Conservation (phyloP, 768 basidiomycete genomes). For the Russula griseocarnosa region DNA sequence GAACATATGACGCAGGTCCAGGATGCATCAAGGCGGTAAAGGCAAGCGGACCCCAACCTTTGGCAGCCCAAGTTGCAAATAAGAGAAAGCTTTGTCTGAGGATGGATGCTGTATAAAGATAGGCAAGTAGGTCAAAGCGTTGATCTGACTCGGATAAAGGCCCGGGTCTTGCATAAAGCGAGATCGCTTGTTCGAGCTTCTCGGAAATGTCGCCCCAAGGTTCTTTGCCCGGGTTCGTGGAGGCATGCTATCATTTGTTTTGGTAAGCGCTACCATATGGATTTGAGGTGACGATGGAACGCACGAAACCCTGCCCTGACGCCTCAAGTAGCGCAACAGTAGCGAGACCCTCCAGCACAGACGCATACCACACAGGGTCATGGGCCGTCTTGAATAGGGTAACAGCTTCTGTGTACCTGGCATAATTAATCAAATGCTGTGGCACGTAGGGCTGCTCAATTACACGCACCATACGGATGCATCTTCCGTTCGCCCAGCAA, state of each 20-base stretch:
- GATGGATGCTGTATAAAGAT: slow-evolving; percentile 62
- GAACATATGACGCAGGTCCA: slow-evolving; percentile 53
- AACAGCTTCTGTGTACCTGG: slow-evolving; percentile 83
- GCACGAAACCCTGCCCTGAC: slow-evolving; percentile 64
- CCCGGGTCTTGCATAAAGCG: slow-evolving; percentile 56
- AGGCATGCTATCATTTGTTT: slow-evolving; percentile 20
- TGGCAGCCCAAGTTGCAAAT: slow-evolving; percentile 78
- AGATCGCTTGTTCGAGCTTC: slow-evolving; percentile 55
- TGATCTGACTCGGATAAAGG: slow-evolving; percentile 47
- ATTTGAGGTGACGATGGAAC: slow-evolving; percentile 34
- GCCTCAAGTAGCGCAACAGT: slow-evolving; percentile 76
- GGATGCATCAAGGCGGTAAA: slow-evolving; percentile 72
- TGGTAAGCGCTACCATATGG: background rate
- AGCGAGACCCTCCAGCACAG: slow-evolving; percentile 80
- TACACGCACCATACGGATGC: slow-evolving; percentile 66
- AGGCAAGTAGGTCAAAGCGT: slow-evolving; percentile 58
- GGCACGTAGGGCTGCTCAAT: slow-evolving; percentile 15
- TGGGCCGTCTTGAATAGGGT: slow-evolving; percentile 66
- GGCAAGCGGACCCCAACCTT: slow-evolving; percentile 80
- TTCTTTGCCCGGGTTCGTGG: slow-evolving; percentile 42
- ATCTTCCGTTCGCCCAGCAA: slow-evolving; percentile 83
- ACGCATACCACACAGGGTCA: slow-evolving; percentile 87
- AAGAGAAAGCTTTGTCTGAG: slow-evolving; percentile 71
- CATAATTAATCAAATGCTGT: slow-evolving; percentile 29
- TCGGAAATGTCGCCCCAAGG: slow-evolving; percentile 76